A percentile compares a stretch with the other conserved stretches of the same genome.
Evolutionary conservation across 257 asterid genomes (phyloP).

Genomic region (Jacaranda copaia): DNA sequence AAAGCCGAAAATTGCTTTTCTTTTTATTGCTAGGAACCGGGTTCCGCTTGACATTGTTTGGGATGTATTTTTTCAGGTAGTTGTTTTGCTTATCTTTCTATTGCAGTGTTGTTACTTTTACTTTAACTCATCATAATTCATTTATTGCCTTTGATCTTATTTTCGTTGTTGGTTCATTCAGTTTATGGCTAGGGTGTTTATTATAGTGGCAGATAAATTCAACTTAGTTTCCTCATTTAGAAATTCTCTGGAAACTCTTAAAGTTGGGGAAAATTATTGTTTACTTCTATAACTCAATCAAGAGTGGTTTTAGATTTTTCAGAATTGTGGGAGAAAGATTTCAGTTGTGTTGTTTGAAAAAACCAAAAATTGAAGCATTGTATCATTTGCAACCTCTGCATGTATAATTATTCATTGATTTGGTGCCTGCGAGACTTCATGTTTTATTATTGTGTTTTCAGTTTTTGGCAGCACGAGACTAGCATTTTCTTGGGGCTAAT

Average conservation of each 20-base stretch:
- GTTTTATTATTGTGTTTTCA: not conserved
- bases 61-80: slow-evolving; percentile 89
- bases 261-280: not conserved
- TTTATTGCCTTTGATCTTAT: slow-evolving; percentile 12
- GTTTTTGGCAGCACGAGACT: not conserved
- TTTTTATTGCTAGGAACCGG: slow-evolving; percentile 91
- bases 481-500: not conserved
- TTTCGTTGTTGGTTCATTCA: slow-evolving; percentile 17
- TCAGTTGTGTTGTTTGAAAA: slow-evolving; percentile 5
- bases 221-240: slow-evolving; percentile 33
- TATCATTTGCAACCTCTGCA: not conserved
- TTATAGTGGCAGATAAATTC: slow-evolving; percentile 15
- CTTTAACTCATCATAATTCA: slow-evolving; percentile 22
- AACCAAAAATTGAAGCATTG: slow-evolving; percentile 10
- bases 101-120: slow-evolving; percentile 2
- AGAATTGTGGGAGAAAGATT: slow-evolving; percentile 1
- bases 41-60: slow-evolving; percentile 81
- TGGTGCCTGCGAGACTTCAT: not conserved
- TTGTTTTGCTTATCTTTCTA: slow-evolving; percentile 10
- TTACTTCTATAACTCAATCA: slow-evolving; percentile 6
- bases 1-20: slow-evolving; percentile 79
- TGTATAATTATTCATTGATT: slow-evolving; percentile 3
- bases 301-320: not conserved
- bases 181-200: slow-evolving; percentile 4
- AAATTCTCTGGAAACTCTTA: not conserved